Evolutionary conservation across 176 grass and related monocot genomes (phyloP).

Genomic region (Pharus latifolius): DNA sequence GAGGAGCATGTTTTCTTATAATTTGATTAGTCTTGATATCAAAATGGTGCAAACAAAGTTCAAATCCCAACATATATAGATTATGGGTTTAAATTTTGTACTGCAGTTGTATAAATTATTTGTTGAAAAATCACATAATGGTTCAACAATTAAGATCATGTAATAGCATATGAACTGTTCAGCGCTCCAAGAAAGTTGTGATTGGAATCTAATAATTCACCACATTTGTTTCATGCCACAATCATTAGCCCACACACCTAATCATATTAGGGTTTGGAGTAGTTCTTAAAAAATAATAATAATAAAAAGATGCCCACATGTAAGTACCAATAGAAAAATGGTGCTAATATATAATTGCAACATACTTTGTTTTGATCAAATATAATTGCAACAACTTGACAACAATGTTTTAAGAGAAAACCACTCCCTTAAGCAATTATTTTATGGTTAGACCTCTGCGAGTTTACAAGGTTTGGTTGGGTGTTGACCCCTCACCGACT

Average conservation of each 20-base stretch:
- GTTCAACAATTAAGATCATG: too few species aligned
- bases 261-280: slow-evolving; percentile 3
- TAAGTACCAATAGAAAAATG: neutral
- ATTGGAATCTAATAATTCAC: too few species aligned
- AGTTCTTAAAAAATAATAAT: neutral
- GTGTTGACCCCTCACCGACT: slow-evolving; percentile 21
- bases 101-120: too few species aligned
- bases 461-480: slow-evolving; percentile 19
- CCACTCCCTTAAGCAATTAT: neutral
- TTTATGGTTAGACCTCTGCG: slow-evolving; percentile 32
- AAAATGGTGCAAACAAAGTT: too few species aligned
- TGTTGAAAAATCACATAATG: too few species aligned
- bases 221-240: slow-evolving; percentile 3
- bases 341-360: slow-evolving; percentile 7
- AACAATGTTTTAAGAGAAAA: slow-evolving; percentile 22
- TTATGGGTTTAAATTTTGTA: too few species aligned
- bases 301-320: neutral
- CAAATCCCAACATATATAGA: too few species aligned
- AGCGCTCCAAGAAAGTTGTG: too few species aligned
- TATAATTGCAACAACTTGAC: slow-evolving; percentile 17
- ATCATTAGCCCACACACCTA: slow-evolving; percentile 2
- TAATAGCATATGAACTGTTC: too few species aligned
- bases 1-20: too few species aligned
- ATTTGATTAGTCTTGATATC: too few species aligned
- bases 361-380: too few species aligned